A percentile compares a stretch with the other conserved stretches of the same genome.
Evolutionary conservation across 352 stramenopile genomes (phyloP).

Genomic region (Blastocystis sp.): DNA sequence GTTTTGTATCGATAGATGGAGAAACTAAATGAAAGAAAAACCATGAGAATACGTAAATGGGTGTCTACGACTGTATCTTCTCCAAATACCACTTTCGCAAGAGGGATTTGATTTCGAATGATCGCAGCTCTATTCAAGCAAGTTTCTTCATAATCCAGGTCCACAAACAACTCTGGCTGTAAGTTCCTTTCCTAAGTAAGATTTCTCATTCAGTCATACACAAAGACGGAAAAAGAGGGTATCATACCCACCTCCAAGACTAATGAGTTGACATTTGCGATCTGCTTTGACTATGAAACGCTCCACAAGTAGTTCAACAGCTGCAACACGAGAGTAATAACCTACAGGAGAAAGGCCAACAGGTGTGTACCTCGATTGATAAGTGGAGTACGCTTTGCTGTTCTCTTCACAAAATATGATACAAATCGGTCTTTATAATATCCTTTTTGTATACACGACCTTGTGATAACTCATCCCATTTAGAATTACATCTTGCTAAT

Average conservation of each 20-base stretch:
- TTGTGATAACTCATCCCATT: not conserved
- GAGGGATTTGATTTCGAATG: conserved; percentile 36
- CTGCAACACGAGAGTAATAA: conserved; percentile 64
- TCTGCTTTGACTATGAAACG: conserved; percentile 57
- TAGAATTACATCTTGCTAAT: conserved; percentile 48
- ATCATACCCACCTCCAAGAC: conserved; percentile 64
- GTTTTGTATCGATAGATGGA: conserved; percentile 25
- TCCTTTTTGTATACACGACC: conserved; percentile 53
- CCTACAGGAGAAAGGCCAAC: not conserved
- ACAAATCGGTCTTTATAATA: conserved; percentile 67
- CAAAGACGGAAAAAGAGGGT: conserved; percentile 64
- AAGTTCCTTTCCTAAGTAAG: conserved; percentile 16
- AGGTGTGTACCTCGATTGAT: conserved; percentile 64
- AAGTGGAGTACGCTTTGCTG: conserved; percentile 63
- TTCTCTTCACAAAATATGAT: conserved; percentile 61
- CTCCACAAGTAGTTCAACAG: conserved; percentile 64
- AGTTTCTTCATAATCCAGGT: conserved; percentile 64
- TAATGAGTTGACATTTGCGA: conserved; percentile 63
- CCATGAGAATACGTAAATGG: not conserved
- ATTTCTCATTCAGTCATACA: not conserved
- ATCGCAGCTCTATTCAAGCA: conserved; percentile 62
- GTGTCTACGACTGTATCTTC: conserved; percentile 6
- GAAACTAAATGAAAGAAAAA: not conserved
- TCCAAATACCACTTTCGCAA: conserved; percentile 20
- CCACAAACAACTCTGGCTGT: conserved; percentile 59